Evolutionary conservation across 495 filamentous ascomycete genomes (phyloP).

Genomic region (Pyronema domesticum): DNA sequence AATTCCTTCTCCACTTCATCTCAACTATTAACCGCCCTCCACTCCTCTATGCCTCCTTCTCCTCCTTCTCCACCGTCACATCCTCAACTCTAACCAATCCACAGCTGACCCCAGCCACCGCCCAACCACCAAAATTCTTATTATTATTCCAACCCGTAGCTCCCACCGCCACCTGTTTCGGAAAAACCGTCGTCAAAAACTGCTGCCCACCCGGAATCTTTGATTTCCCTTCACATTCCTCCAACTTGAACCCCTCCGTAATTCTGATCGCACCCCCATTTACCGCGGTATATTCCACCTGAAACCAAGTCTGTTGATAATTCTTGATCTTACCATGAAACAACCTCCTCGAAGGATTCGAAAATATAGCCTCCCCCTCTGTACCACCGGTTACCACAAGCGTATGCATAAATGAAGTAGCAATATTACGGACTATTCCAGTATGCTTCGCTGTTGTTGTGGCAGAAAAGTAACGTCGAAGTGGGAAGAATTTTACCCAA

Average conservation of each 20-base stretch:
- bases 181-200: constrained; percentile 35
- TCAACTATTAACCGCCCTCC: neutral
- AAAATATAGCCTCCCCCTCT: constrained; percentile 36
- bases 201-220: constrained; percentile 8
- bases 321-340: constrained; percentile 36
- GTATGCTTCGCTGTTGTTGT: constrained; percentile 27
- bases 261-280: constrained; percentile 35
- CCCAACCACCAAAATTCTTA: constrained; percentile 43
- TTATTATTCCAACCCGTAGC: constrained; percentile 51
- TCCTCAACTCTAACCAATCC: constrained; percentile 54
- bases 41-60: neutral
- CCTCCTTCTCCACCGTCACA: constrained; percentile 30
- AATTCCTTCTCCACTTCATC: no score
- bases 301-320: constrained; percentile 46
- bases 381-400: constrained; percentile 37
- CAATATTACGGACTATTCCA: constrained; percentile 27
- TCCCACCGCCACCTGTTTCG: constrained; percentile 40
- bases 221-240: constrained; percentile 22
- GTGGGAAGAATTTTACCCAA: constrained; percentile 33
- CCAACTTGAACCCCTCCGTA: constrained; percentile 40
- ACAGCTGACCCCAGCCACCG: constrained; percentile 41
- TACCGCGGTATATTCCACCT: constrained; percentile 35
- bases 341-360: constrained; percentile 39
- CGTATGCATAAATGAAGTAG: constrained; percentile 35
- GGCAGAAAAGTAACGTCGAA: constrained; percentile 40